Evolutionary conservation across 2,329 filamentous ascomycete species (phyloP).

Genomic region (Aciculosporium take): DNA sequence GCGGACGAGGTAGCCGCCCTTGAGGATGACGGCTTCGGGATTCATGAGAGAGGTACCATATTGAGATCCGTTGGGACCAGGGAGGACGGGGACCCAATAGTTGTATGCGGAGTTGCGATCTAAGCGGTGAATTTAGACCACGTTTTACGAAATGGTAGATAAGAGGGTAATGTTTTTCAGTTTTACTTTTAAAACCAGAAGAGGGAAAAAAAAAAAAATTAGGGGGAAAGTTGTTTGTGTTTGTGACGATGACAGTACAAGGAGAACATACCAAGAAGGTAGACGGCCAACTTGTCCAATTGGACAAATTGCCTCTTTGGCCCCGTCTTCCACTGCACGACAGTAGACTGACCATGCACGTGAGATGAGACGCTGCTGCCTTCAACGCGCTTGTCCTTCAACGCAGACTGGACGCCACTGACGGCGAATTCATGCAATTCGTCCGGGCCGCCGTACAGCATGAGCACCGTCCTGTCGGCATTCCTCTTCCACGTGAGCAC

Average conservation of each 20-base stretch:
- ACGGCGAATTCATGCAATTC: conserved; percentile 51
- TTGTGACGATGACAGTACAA: not conserved
- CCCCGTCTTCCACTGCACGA: conserved; percentile 19
- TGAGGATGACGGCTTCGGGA: conserved; percentile 38
- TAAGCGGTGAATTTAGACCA: conserved; percentile 9
- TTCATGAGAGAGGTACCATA: conserved; percentile 23
- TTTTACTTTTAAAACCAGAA: too few relatives aligned
- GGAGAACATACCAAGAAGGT: conserved; percentile 20
- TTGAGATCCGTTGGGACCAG: conserved; percentile 15
- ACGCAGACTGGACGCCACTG: conserved; percentile 12
- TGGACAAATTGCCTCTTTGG: conserved; percentile 17
- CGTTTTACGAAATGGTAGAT: too few relatives aligned
- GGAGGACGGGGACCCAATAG: conserved; percentile 50
- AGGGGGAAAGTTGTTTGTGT: too few relatives aligned
- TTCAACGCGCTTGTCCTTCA: conserved; percentile 10
- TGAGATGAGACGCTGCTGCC: conserved; percentile 16
- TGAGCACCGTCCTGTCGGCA: conserved; percentile 39
- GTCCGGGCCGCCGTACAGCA: conserved; percentile 48
- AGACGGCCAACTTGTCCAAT: conserved; percentile 26
- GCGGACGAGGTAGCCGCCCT: conserved; percentile 50
- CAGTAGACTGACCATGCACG: conserved; percentile 9
- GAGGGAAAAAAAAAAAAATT: not conserved
- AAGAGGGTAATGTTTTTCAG: too few relatives aligned
- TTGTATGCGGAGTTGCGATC: conserved; percentile 54
- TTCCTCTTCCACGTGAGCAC: conserved; percentile 57